Percentiles rank a stretch among this genome's conserved stretches.
Evolutionary conservation across 1,284 basidiomycete species (phyloP).

Genomic region (Heliocybe sulcata): DNA sequence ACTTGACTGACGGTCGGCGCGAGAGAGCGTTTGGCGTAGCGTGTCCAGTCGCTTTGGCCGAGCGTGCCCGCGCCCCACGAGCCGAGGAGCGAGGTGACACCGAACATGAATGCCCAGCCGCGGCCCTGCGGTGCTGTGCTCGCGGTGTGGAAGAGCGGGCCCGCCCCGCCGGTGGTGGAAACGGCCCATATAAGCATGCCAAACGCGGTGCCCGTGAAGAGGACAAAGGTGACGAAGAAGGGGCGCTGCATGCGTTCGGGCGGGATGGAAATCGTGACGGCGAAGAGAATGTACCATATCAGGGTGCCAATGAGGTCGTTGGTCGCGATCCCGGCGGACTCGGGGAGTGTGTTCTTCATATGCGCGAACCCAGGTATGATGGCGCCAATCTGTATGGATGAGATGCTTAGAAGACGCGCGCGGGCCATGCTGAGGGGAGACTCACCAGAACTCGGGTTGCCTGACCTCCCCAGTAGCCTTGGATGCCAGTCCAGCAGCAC

Average conservation of each 20-base stretch:
- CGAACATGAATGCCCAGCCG: conserved; percentile 11
- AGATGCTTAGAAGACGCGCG: conserved; percentile 5
- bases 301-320: conserved; percentile 5
- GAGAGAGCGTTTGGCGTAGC: conserved; percentile 13
- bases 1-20: conserved; percentile 13
- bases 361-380: conserved; percentile 8
- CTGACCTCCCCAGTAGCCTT: conserved; percentile 15
- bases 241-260: conserved; percentile 4
- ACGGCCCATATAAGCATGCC: conserved; percentile 14
- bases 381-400: conserved; percentile 9
- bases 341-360: conserved; percentile 6
- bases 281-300: conserved; percentile 3
- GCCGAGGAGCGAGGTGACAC: conserved; percentile 10
- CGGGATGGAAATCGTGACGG: conserved; percentile 2
- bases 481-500: conserved; percentile 13
- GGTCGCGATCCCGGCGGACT: conserved; percentile 2
- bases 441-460: conserved; percentile 7
- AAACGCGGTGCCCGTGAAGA: conserved; percentile 3
- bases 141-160: conserved; percentile 12
- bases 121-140: conserved; percentile 12
- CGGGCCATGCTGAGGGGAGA: neutral
- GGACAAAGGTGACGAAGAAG: conserved; percentile 3
- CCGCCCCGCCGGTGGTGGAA: conserved; percentile 8
- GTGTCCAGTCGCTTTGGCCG: conserved; percentile 15
- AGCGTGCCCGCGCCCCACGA: conserved; percentile 12